Evolutionary conservation across 768 basidiomycete genomes (phyloP).

Genomic region (Mycena galericulata): DNA sequence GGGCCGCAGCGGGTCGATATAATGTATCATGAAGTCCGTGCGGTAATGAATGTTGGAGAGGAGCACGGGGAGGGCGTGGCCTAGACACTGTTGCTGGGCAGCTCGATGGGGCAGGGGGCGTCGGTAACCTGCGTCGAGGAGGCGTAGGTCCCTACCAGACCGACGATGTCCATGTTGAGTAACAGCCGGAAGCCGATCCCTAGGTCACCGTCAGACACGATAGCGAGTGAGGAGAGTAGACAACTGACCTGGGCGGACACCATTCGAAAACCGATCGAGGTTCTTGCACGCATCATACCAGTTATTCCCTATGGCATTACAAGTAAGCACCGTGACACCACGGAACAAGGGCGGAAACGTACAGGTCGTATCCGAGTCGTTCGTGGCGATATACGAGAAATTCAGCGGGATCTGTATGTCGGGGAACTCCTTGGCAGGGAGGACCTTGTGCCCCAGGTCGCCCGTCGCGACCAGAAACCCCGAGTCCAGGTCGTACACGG

Average conservation of each 20-base stretch:
- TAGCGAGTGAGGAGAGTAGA: neutral
- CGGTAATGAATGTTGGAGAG: constrained; percentile 18
- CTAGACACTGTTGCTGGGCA: constrained; percentile 64
- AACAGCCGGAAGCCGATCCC: constrained; percentile 75
- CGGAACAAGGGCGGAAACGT: constrained; percentile 37
- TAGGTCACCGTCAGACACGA: constrained; percentile 35
- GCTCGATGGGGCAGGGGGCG: constrained; percentile 78
- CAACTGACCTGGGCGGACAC: constrained; percentile 70
- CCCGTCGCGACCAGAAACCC: constrained; percentile 76
- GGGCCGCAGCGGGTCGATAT: constrained; percentile 7
- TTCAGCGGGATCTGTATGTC: constrained; percentile 80
- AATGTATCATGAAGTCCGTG: constrained; percentile 7
- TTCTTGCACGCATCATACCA: constrained; percentile 88
- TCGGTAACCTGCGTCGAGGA: constrained; percentile 69
- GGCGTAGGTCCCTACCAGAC: constrained; percentile 65
- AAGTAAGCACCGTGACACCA: constrained; percentile 15
- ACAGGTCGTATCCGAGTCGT: constrained; percentile 90
- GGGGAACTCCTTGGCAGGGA: constrained; percentile 77
- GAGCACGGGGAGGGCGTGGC: constrained; percentile 22
- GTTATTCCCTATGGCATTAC: constrained; percentile 62
- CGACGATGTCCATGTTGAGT: constrained; percentile 75
- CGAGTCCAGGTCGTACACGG: constrained; percentile 78
- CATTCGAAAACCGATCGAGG: constrained; percentile 56
- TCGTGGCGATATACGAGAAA: constrained; percentile 85
- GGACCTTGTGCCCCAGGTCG: constrained; percentile 63